phyloP scores from a whole-genome alignment of 352 stramenopile species.

The Phytopythium montanum region DNA sequence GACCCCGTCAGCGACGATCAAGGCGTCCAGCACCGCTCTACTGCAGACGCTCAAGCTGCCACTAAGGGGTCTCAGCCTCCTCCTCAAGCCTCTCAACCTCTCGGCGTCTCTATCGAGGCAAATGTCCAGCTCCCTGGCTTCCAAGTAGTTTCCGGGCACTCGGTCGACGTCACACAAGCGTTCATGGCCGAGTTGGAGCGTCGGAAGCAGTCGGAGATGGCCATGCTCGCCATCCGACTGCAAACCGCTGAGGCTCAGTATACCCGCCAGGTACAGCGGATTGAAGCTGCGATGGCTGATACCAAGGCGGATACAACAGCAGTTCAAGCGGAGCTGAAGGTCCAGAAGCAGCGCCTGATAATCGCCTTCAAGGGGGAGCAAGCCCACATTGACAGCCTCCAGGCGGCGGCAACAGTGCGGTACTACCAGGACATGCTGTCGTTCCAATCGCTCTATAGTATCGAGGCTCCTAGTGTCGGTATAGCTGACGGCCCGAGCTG shows the following conservation, averaged over 20 bases:
- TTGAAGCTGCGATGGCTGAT: slow-evolving; percentile 17
- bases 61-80: background rate
- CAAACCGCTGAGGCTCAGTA: slow-evolving; percentile 38
- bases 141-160: background rate
- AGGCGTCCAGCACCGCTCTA: background rate
- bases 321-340: slow-evolving; percentile 13
- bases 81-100: background rate
- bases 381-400: slow-evolving; percentile 49
- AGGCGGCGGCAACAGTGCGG: slow-evolving; percentile 41
- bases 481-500: background rate
- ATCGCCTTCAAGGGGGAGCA: slow-evolving; percentile 50
- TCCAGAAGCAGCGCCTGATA: slow-evolving; percentile 29
- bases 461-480: background rate
- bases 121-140: background rate
- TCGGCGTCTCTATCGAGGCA: background rate
- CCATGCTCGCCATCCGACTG: slow-evolving; percentile 41
- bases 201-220: slow-evolving; percentile 46
- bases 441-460: slow-evolving; percentile 35
- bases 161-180: slow-evolving; percentile 5
- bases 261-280: slow-evolving; percentile 18
- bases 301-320: background rate
- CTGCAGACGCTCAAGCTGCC: background rate
- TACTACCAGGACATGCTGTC: slow-evolving; percentile 66
- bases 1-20: slow-evolving; percentile 1
- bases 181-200: slow-evolving; percentile 46